Conservation (phyloP, 2,329 filamentous ascomycete species). For the Chaetomiaceae sp. region DNA sequence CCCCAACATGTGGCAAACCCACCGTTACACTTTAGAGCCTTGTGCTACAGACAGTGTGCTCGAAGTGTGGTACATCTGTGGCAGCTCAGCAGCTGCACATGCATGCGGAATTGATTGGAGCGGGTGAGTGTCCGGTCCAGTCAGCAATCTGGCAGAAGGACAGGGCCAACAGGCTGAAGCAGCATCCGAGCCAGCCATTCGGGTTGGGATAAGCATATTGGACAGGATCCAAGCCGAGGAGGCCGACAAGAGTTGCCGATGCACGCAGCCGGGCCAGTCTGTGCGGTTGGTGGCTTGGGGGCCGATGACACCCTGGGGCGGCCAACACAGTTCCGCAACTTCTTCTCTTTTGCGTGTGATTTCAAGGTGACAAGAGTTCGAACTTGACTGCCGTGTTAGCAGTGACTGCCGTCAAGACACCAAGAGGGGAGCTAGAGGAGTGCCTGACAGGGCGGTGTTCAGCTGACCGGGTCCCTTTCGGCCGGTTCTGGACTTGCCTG, state of each 20-base stretch:
- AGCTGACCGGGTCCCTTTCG: background rate
- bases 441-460: background rate
- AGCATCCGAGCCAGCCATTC: background rate
- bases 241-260: slow-evolving; percentile 11
- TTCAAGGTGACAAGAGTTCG: background rate
- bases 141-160: slow-evolving; percentile 1
- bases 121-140: no score
- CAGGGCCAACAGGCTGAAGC: slow-evolving; percentile 7
- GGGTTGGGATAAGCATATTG: background rate
- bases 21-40: no score
- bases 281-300: background rate
- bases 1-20: no score
- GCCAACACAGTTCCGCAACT: background rate
- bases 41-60: no score
- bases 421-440: background rate
- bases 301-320: background rate
- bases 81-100: no score
- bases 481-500: background rate
- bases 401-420: background rate
- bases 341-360: background rate
- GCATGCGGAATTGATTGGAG: no score
- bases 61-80: no score
- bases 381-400: background rate
- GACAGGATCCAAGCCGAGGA: background rate
- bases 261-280: background rate